Percentiles rank a stretch among this genome's conserved stretches.
Evolutionary conservation across 805 yeast genomes (phyloP).

Genomic region (Myxozyma mucilagina): DNA sequence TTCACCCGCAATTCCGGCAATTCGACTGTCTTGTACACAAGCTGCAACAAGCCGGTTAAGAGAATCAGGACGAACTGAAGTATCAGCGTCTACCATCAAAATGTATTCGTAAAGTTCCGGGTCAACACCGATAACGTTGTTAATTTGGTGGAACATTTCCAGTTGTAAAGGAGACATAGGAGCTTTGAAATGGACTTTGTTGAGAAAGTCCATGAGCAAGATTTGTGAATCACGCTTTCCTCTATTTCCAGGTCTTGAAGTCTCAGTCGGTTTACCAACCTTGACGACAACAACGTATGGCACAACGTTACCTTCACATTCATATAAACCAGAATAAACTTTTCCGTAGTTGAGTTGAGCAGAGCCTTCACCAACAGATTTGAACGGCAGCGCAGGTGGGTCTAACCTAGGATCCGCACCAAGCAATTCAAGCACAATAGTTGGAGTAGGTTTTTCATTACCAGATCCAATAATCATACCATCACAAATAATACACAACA

Average conservation of each 20-base stretch:
- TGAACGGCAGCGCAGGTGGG: conserved; percentile 54
- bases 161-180: conserved; percentile 62
- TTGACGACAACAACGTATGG: conserved; percentile 57
- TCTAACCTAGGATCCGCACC: conserved; percentile 52
- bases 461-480: conserved; percentile 63
- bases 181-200: conserved; percentile 57
- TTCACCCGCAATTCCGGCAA: conserved; percentile 66
- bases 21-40: conserved; percentile 57
- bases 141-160: conserved; percentile 54
- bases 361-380: conserved; percentile 61
- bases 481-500: conserved; percentile 55
- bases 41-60: conserved; percentile 58
- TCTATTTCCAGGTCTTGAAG: conserved; percentile 56
- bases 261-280: conserved; percentile 58
- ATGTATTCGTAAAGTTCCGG: conserved; percentile 59
- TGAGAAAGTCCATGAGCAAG: conserved; percentile 58
- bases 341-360: conserved; percentile 62
- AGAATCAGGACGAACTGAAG: conserved; percentile 54
- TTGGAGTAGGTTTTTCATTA: conserved; percentile 57
- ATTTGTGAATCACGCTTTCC: conserved; percentile 68
- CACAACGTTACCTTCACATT: conserved; percentile 54
- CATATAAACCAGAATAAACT: conserved; percentile 63
- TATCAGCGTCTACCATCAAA: conserved; percentile 66
- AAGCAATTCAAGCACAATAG: conserved; percentile 49
- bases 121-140: conserved; percentile 61